phyloP scores from a whole-genome alignment of 2,329 filamentous ascomycete genomes.

The Lecanicillium sp. region DNA sequence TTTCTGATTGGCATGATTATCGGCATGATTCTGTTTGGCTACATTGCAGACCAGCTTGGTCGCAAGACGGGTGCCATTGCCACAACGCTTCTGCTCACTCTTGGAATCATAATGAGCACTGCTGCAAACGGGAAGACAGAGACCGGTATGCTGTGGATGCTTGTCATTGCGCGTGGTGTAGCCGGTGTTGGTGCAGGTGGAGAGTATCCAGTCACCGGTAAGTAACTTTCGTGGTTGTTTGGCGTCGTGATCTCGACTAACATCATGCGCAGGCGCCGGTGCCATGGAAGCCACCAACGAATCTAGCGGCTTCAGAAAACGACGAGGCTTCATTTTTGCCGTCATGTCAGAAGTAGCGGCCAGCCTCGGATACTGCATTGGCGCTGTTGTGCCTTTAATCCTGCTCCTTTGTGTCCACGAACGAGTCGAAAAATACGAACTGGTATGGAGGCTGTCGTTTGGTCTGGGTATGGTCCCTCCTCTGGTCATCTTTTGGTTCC shows the following conservation, averaged over 20 bases:
- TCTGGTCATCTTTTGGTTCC: slow-evolving; percentile 43
- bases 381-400: slow-evolving; percentile 40
- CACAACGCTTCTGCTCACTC: slow-evolving; percentile 37
- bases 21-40: slow-evolving; percentile 47
- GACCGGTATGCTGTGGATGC: slow-evolving; percentile 42
- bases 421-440: slow-evolving; percentile 28
- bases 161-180: slow-evolving; percentile 33
- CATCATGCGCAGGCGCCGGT: slow-evolving; percentile 23
- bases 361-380: slow-evolving; percentile 42
- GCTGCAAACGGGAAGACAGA: slow-evolving; percentile 31
- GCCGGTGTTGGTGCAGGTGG: slow-evolving; percentile 36
- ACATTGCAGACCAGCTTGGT: slow-evolving; percentile 40
- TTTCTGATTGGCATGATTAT: slow-evolving; percentile 49
- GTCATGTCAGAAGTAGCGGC: slow-evolving; percentile 43
- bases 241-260: too few species aligned
- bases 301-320: slow-evolving; percentile 31
- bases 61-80: slow-evolving; percentile 38
- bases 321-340: slow-evolving; percentile 48
- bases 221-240: too few species aligned
- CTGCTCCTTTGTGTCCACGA: slow-evolving; percentile 41
- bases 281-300: slow-evolving; percentile 49
- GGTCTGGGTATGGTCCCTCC: slow-evolving; percentile 43
- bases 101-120: slow-evolving; percentile 38
- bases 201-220: slow-evolving; percentile 43
- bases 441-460: slow-evolving; percentile 44